These are phyloP conservation scores for Tetrahymena thermophila DNA, from an alignment of 73 alveolate species.

Conservation along the genomic window DNA sequence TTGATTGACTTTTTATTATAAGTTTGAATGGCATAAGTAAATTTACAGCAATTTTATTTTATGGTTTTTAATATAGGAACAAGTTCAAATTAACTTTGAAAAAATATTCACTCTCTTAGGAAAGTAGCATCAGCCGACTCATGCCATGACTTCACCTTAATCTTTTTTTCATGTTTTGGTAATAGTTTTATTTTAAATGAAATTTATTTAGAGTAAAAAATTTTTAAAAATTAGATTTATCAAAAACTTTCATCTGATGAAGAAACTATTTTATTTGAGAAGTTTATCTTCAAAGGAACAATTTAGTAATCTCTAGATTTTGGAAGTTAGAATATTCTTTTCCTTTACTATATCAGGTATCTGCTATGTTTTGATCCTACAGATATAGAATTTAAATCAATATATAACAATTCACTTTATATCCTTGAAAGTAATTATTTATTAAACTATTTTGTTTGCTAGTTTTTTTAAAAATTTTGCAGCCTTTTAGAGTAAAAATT, in stretches of 20 bases:
- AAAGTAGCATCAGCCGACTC: not conserved
- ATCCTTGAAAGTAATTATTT: not conserved
- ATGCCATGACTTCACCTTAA: not conserved
- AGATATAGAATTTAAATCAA: not conserved
- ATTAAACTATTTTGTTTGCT: not conserved
- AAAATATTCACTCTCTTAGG: not conserved
- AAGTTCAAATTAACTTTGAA: not conserved
- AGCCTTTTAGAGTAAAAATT: no score
- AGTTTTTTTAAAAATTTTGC: no score
- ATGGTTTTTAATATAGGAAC: not conserved
- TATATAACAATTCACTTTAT: not conserved
- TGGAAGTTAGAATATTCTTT: not conserved
- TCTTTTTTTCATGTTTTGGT: not conserved
- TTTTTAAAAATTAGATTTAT: not conserved
- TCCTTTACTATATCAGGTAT: not conserved
- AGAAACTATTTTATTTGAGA: not conserved
- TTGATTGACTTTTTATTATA: not conserved
- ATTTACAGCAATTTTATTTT: no score
- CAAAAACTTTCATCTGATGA: conserved; percentile 3
- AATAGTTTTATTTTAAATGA: not conserved
- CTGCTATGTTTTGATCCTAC: not conserved
- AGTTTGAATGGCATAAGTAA: no score
- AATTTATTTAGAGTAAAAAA: not conserved
- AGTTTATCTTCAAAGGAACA: not conserved
- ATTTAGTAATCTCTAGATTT: not conserved